Percentiles rank a stretch among this genome's conserved stretches.
Evolutionary conservation across 1,139 yeast species (phyloP).

Genomic region (Blastobotrys apis): DNA sequence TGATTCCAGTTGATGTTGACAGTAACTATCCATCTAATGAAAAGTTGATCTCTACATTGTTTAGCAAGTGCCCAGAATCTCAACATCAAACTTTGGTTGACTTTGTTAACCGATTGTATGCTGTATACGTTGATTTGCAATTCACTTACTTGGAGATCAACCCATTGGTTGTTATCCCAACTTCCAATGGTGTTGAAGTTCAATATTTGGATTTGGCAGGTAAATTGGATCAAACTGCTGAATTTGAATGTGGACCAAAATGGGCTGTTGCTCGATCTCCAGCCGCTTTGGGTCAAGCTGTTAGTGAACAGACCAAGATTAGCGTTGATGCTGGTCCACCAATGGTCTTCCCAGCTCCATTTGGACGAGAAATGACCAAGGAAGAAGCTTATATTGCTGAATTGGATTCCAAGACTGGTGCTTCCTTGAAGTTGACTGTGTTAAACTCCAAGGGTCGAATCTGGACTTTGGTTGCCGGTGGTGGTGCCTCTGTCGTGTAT

Average conservation of each 20-base stretch:
- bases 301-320: slow-evolving; percentile 25
- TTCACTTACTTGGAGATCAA: slow-evolving; percentile 47
- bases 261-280: slow-evolving; percentile 47
- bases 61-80: slow-evolving; percentile 38
- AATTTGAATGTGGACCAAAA: slow-evolving; percentile 47
- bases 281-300: slow-evolving; percentile 38
- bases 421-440: slow-evolving; percentile 44
- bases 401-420: slow-evolving; percentile 47
- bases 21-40: slow-evolving; percentile 41
- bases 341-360: slow-evolving; percentile 48
- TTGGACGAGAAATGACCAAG: slow-evolving; percentile 43
- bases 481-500: slow-evolving; percentile 44
- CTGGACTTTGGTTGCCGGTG: slow-evolving; percentile 47
- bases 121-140: slow-evolving; percentile 45
- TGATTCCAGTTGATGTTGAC: slow-evolving; percentile 43
- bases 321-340: slow-evolving; percentile 45
- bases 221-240: slow-evolving; percentile 47
- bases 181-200: slow-evolving; percentile 39
- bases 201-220: slow-evolving; percentile 47
- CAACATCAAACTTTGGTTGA: slow-evolving; percentile 42
- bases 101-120: slow-evolving; percentile 45
- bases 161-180: slow-evolving; percentile 44
- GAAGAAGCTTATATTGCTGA: slow-evolving; percentile 48
- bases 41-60: slow-evolving; percentile 33
- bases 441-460: slow-evolving; percentile 43